A percentile compares a stretch with the other conserved stretches of the same genome.
These are phyloP conservation scores for Arthroderma sp. DNA, from an alignment of 2,329 filamentous ascomycete genomes.

Conservation along the genomic window DNA sequence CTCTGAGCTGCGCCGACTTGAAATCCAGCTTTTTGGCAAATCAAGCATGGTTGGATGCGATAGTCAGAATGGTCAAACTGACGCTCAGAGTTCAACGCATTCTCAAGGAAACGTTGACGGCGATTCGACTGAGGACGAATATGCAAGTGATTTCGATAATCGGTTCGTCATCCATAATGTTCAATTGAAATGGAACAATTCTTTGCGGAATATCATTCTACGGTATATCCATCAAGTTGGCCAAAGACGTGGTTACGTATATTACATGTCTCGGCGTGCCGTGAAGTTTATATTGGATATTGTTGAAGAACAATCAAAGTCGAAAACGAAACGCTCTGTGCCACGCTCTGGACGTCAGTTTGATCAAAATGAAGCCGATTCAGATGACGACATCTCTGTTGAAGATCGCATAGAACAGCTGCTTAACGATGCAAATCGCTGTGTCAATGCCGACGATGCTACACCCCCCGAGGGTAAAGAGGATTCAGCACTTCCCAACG, in stretches of 20 bases:
- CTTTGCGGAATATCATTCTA: conserved; percentile 85
- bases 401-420: conserved; percentile 79
- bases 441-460: conserved; percentile 58
- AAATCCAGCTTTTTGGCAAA: conserved; percentile 32
- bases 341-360: conserved; percentile 13
- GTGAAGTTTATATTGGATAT: conserved; percentile 98
- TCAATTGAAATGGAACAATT: conserved; percentile 97
- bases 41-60: conserved; percentile 33
- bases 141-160: conserved; percentile 92
- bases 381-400: conserved; percentile 53
- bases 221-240: conserved; percentile 96
- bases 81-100: conserved; percentile 15
- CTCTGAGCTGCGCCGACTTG: conserved; percentile 44
- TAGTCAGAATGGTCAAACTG: conserved; percentile 26
- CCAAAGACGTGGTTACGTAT: conserved; percentile 88
- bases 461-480: conserved; percentile 20
- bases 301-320: conserved; percentile 80
- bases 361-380: conserved; percentile 25
- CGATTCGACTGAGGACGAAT: conserved; percentile 58
- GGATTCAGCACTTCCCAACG: conserved; percentile 29
- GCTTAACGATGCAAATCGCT: conserved; percentile 68
- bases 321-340: conserved; percentile 32
- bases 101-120: conserved; percentile 40
- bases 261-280: conserved; percentile 89
- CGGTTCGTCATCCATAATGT: conserved; percentile 96